Percentiles rank a stretch among this genome's conserved stretches.
These are phyloP conservation scores for Pisolithus microcarpus DNA, from an alignment of 768 basidiomycete genomes.

Conservation along the genomic window DNA sequence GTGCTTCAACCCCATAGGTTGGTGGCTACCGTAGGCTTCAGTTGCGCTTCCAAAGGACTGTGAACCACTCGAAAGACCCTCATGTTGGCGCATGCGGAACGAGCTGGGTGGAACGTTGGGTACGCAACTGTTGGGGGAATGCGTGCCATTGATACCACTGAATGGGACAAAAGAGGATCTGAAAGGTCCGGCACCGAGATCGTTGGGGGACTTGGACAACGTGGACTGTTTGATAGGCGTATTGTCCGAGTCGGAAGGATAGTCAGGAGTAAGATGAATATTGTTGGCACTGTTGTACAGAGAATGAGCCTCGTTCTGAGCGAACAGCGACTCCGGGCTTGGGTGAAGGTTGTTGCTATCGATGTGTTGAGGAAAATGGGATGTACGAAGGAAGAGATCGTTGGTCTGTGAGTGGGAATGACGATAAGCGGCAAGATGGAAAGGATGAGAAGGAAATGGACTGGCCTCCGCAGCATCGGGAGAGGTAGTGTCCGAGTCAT, in stretches of 20 bases:
- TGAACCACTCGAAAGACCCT: constrained; percentile 20
- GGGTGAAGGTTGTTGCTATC: constrained; percentile 29
- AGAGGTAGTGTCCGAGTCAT: constrained; percentile 43
- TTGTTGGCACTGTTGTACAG: constrained; percentile 37
- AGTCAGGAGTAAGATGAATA: constrained; percentile 28
- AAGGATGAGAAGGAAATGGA: constrained; percentile 39
- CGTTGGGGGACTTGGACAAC: constrained; percentile 23
- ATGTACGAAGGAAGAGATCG: constrained; percentile 22
- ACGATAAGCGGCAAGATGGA: constrained; percentile 45
- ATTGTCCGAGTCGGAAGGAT: constrained; percentile 26
- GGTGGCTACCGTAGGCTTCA: constrained; percentile 20
- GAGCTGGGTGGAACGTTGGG: constrained; percentile 26
- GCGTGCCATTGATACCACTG: constrained; percentile 20
- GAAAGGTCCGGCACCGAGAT: constrained; percentile 30
- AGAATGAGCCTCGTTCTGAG: constrained; percentile 28
- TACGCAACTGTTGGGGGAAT: constrained; percentile 16
- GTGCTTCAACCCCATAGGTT: constrained; percentile 24
- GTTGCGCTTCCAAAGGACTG: constrained; percentile 20
- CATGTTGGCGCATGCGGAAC: constrained; percentile 32
- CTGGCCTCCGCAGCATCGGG: constrained; percentile 48
- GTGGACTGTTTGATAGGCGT: constrained; percentile 27
- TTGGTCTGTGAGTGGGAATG: constrained; percentile 28
- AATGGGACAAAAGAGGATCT: constrained; percentile 32
- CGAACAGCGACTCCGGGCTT: constrained; percentile 24
- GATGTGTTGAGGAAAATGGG: constrained; percentile 18